Base-by-base conservation (phyloP, 495 filamentous ascomycete species). In the Xylaria castorea region DNA sequence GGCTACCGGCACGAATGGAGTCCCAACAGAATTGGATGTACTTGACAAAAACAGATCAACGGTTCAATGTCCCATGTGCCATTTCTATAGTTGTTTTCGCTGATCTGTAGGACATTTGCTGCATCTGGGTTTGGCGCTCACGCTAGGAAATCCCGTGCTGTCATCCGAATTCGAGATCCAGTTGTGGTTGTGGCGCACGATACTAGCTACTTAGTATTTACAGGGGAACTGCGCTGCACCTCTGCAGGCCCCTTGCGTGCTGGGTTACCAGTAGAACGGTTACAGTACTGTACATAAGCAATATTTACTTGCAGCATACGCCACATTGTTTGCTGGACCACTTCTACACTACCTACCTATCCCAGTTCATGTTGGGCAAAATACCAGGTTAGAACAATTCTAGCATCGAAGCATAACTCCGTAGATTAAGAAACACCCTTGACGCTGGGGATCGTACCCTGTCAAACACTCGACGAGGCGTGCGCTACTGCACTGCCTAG, bases 21-120 rank as follows among this genome's bases (percentile, higher is more conserved):
- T 22, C n/a, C 7, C 34, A 51, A 34, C 36, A 58, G 51, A n/a
- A 48, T 30, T 34, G 40, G 27, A 18, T 57, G n/a, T n/a, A n/a
- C n/a, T 34, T 42, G 18, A n/a, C 25, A 32, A n/a, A 34, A 65
- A n/a, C 42, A 12, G 22, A 48, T 65, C 25, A 2, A 48, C 40
- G 42, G n/a, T 46, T 65, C 34, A 63, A 48, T 48, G 30, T 42
- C 22, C 38, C 38, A 42, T 64, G 44, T 42, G 7, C 22, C 12
- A 48, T 44, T 48, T n/a, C 25, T 9, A 34, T 65, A 25, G 42
- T n/a, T 34, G 9, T 14, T n/a, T 48, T 65, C 20, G 20, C 22
- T 51, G 64, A 66, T 66, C 64, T 66, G 46, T 46, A 53, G 64
- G 64, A 53, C 46, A 32, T 66, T 25, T 53, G 30, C 64, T 53